A percentile compares a stretch with the other conserved stretches of the same genome.
These are phyloP conservation scores for Castanopsis chinensis DNA, from an alignment of 306 rosid species.

Conservation along the genomic window DNA sequence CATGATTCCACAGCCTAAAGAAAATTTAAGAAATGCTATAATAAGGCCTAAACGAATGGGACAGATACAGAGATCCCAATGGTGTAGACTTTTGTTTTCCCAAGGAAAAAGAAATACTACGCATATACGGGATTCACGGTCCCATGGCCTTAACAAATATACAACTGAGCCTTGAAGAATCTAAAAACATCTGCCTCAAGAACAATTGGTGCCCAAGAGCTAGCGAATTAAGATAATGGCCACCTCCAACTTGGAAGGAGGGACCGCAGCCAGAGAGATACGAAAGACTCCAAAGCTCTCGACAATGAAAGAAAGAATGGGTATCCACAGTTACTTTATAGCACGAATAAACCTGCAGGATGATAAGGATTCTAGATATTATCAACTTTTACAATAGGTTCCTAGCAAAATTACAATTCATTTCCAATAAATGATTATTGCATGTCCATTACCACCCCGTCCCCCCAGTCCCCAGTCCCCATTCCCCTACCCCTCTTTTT, in stretches of 20 bases:
- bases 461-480: too few species aligned
- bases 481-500: too few species aligned
- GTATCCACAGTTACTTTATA: slow-evolving; percentile 7
- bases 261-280: slow-evolving; percentile 25
- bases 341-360: slow-evolving; percentile 13
- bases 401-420: neutral
- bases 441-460: too few species aligned
- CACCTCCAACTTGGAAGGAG: slow-evolving; percentile 45
- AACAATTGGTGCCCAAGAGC: neutral
- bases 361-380: slow-evolving; percentile 33
- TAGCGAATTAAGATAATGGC: neutral
- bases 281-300: neutral
- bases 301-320: neutral
- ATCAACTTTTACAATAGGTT: neutral
- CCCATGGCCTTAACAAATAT: too few species aligned
- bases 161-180: neutral
- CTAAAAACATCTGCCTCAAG: neutral
- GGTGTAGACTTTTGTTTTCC: too few species aligned
- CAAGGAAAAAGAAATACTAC: too few species aligned
- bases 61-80: too few species aligned
- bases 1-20: neutral
- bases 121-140: too few species aligned
- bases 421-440: too few species aligned
- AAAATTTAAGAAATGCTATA: neutral
- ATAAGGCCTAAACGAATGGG: too few species aligned